Percentiles rank a stretch among this genome's conserved stretches.
Conservation (phyloP, 768 basidiomycete genomes). For the Lyophyllum decastes region DNA sequence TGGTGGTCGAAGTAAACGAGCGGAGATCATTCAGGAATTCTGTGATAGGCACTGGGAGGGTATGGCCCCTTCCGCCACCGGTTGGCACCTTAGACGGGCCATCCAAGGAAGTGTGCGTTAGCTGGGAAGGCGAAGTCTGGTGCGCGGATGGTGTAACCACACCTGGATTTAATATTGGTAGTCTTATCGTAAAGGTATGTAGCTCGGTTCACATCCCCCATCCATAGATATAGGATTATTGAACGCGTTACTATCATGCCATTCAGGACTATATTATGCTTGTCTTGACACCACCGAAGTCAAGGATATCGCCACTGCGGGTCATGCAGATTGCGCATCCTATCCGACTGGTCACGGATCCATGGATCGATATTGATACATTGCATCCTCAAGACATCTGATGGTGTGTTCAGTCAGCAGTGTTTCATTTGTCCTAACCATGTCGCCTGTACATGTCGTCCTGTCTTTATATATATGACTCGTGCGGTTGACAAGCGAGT, state of each 20-base stretch:
- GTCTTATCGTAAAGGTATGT: slow-evolving; percentile 56
- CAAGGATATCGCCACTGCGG: slow-evolving; percentile 41
- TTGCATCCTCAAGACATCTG: slow-evolving; percentile 38
- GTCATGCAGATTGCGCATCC: slow-evolving; percentile 46
- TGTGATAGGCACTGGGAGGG: slow-evolving; percentile 44
- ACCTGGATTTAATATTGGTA: slow-evolving; percentile 45
- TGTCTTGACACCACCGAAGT: slow-evolving; percentile 45
- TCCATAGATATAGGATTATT: neutral
- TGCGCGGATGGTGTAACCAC: slow-evolving; percentile 38
- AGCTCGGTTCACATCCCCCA: slow-evolving; percentile 7
- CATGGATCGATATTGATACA: slow-evolving; percentile 39
- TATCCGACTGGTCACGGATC: slow-evolving; percentile 57
- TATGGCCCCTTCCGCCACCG: slow-evolving; percentile 37
- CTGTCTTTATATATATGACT: neutral
- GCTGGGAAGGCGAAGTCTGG: slow-evolving; percentile 57
- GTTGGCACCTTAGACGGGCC: slow-evolving; percentile 7
- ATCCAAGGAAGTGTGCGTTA: slow-evolving; percentile 37
- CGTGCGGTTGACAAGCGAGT: neutral
- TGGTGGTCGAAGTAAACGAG: slow-evolving; percentile 38
- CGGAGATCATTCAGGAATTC: slow-evolving; percentile 35
- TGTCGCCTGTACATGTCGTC: neutral
- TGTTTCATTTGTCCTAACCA: neutral
- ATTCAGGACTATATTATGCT: slow-evolving; percentile 57
- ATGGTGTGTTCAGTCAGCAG: neutral
- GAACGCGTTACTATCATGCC: neutral